These are phyloP conservation scores for Cenococcum geophilum DNA, from an alignment of 495 filamentous ascomycete genomes.

Conservation along the genomic window DNA sequence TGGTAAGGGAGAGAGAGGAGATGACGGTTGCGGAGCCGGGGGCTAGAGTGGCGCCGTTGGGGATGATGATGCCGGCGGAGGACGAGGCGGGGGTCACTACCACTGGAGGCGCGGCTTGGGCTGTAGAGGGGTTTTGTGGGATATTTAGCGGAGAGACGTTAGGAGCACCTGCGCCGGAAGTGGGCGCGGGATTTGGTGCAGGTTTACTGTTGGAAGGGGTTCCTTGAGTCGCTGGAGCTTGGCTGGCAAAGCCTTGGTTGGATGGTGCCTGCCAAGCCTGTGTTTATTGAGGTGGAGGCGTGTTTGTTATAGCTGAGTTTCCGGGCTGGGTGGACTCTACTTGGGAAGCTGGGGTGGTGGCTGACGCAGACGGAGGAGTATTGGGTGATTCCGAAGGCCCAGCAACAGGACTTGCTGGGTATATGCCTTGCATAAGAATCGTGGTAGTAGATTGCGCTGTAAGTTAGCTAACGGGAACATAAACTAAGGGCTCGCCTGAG, in stretches of 20 bases:
- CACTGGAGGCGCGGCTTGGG: neutral
- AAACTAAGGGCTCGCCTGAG: constrained; percentile 6
- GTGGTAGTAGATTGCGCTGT: constrained; percentile 1
- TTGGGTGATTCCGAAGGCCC: neutral
- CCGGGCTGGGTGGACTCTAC: neutral
- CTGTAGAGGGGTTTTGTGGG: neutral
- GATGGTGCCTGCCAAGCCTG: neutral
- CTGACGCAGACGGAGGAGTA: neutral
- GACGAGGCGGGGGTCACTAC: neutral
- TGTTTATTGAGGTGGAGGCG: neutral
- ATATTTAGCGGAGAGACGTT: too few relatives aligned
- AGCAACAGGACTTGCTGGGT: neutral
- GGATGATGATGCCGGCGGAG: constrained; percentile 6
- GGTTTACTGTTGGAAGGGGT: too few relatives aligned
- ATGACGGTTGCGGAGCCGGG: constrained; percentile 4
- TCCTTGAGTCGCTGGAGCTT: neutral
- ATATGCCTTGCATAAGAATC: neutral
- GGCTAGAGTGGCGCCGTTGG: constrained; percentile 9
- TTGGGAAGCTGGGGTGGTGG: neutral
- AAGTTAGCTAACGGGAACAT: constrained; percentile 7
- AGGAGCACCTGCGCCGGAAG: too few relatives aligned
- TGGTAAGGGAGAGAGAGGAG: neutral
- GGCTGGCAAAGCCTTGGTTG: neutral
- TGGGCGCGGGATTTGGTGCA: too few relatives aligned
- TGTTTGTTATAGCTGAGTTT: neutral